A percentile compares a stretch with the other conserved stretches of the same genome.
Evolutionary conservation across 345 rosid genomes (phyloP).

Genomic region (Eutrema heterophyllum): DNA sequence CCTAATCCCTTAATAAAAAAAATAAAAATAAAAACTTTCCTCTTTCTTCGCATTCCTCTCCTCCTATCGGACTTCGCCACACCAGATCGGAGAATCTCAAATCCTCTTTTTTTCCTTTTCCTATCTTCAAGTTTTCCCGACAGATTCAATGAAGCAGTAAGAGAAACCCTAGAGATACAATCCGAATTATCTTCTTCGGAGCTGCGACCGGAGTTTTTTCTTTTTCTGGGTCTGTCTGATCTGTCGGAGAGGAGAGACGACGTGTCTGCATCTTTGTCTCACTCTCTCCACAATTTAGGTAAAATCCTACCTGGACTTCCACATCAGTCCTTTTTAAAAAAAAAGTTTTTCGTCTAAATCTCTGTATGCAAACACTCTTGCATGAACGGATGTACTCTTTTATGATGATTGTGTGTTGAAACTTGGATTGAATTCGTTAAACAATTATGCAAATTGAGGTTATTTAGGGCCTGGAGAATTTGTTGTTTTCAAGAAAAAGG

Average conservation of each 20-base stretch:
- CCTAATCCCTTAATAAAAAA: slow-evolving; percentile 39
- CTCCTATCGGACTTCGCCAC: slow-evolving; percentile 45
- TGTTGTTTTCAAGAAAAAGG: not conserved
- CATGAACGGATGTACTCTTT: not conserved
- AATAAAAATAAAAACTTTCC: slow-evolving; percentile 18
- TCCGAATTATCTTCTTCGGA: not conserved
- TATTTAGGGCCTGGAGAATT: not conserved
- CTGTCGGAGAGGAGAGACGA: slow-evolving; percentile 20
- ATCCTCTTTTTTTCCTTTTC: not conserved
- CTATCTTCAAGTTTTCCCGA: slow-evolving; percentile 5
- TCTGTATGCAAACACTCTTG: not conserved
- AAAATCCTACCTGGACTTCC: slow-evolving; percentile 55
- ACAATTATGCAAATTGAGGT: not conserved
- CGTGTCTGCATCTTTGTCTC: slow-evolving; percentile 28
- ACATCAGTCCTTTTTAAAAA: slow-evolving; percentile 31
- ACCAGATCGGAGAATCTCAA: slow-evolving; percentile 35
- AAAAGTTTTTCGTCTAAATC: not conserved
- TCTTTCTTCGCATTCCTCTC: slow-evolving; percentile 28
- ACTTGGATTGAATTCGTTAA: not conserved
- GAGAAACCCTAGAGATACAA: not conserved
- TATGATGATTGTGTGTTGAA: not conserved
- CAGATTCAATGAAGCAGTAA: slow-evolving; percentile 7
- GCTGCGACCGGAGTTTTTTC: not conserved
- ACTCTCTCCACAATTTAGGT: not conserved
- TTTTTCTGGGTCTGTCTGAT: slow-evolving; percentile 40